Evolutionary conservation across 1,139 yeast species (phyloP), one percentile per base, ranked within the genome.

Genomic region (Geotrichum aggregatum): DNA sequence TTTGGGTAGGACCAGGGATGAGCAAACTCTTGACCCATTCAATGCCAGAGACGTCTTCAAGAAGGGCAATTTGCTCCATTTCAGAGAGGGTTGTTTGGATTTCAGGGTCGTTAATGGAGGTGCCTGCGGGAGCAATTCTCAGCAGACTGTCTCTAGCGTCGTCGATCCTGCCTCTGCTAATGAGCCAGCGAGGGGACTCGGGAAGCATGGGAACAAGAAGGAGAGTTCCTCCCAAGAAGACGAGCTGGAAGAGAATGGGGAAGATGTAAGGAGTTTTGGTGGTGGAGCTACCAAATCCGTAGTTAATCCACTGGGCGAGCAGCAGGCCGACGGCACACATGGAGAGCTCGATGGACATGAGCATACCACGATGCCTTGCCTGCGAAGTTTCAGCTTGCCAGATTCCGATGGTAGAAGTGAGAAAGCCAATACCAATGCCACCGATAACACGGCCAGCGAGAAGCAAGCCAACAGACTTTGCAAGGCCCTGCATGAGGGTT

Each of bases 301-400:
- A 78, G 78, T 44, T 87, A 73, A 60, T 80, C 89, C 91, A 84
- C 69, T 85, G 84, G 7, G 91, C 86, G 59, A 83, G 69, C 62
- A 79, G 76, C 45, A 87, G 82, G 61, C 92, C 91, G 52, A 83
- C 72, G 44, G 87, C 87, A 56, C 83, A 79, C 52, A 83, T 77
- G 14, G 86, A 79, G 59, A 88, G 91, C 66, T 84, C 87, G 61
- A 83, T 70, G 62, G 79, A 76, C 49, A 85, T 88, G 63, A 84
- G 74, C 58, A 78, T 72, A 61, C 95, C 95, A 72, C 95, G 80
- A 63, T 78, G 77, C 61, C 80, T 79, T 7, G 91, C 82, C 57
- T 76, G 76, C 14, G 91, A 81, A 76, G 84, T 79, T 69, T 86
- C 95, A 0, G 92, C 80, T 67, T 85, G 88, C 82, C 87, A 84